Base-by-base conservation (phyloP, 176 grass and related monocot genomes). In the Zizania latifolia region DNA sequence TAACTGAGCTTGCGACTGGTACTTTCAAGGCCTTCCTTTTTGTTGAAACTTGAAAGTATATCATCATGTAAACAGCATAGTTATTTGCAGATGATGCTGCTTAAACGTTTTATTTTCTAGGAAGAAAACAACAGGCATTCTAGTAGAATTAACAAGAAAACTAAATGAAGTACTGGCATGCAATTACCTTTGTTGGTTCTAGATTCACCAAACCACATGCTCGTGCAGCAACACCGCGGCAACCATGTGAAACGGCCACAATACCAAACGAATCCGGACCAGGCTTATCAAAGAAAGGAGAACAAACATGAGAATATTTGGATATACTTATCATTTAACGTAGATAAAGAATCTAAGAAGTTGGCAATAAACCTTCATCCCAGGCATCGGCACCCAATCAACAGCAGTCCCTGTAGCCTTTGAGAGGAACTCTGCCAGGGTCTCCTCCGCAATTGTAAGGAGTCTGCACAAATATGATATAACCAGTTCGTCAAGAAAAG, bases 261-360 rank as follows among this genome's bases (percentile, higher is more conserved):
- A 99, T 99, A 79, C 92, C 92, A 92, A 92, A 84, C 69, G 92
- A 92, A 95, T 99, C 96, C 92, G 96, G 96, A 99, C 96, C 96
- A 99, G 96, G 96, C 96, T 99, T 64, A 81, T 68, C 58, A 68
- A 58, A 77, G 15, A 36, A 55, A 66, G 15, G 21, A 75, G 62
- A 58, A 70, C 4, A 1, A 57, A 2, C 2, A 13, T 75, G 28
- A 88, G 86, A 16, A 70, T 35, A 4, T 19, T 38, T 55, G 32
- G 33, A 71, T 34, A 10, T 17, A 68, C 39, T 65, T 22, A 55
- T 60, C 24, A 41, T 79, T n/a, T 19, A 22, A 57, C 4, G 4
- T 19, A 31, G 8, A 37, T 2, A 65, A 8, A 16, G 4, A 74
- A 78, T 11, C 40, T 69, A 11, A 16, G n/a, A 65, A 71, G 14